phyloP scores from a whole-genome alignment of 2,329 filamentous ascomycete genomes.

The Chrysoporthe deuterocubensis region DNA sequence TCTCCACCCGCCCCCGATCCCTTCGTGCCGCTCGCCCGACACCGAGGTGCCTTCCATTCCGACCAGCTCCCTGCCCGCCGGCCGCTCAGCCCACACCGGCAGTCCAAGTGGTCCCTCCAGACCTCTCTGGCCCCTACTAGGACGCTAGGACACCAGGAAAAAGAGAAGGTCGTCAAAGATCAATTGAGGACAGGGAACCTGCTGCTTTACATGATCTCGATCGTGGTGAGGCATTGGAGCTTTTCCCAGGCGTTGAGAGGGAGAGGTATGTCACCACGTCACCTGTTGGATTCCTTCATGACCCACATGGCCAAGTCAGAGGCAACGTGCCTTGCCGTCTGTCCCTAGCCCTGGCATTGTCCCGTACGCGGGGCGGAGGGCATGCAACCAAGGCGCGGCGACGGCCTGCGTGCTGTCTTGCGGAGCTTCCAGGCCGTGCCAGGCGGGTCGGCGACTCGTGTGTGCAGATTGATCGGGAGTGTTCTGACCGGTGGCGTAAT shows the following conservation, averaged over 20 bases:
- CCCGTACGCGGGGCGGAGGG: constrained; percentile 4
- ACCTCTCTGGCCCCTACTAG: constrained; percentile 14
- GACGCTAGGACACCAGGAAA: constrained; percentile 13
- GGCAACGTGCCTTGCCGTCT: constrained; percentile 15
- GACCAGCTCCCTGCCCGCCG: constrained; percentile 22
- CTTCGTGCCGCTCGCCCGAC: constrained; percentile 37
- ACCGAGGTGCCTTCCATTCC: constrained; percentile 21
- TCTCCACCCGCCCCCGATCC: constrained; percentile 41
- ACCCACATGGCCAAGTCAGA: constrained; percentile 17
- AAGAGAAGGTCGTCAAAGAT: constrained; percentile 22
- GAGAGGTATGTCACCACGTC: constrained; percentile 30
- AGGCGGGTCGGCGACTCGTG: not conserved
- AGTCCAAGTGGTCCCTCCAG: constrained; percentile 7
- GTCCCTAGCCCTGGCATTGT: constrained; percentile 12
- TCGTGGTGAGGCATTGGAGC: constrained; percentile 28
- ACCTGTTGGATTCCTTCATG: not conserved
- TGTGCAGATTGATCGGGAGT: constrained; percentile 12
- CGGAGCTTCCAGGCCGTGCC: not conserved
- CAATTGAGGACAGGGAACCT: constrained; percentile 5
- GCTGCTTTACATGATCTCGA: constrained; percentile 33
- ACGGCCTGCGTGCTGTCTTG: not conserved
- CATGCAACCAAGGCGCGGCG: not conserved
- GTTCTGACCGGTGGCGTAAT: constrained; percentile 36
- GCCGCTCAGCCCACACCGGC: constrained; percentile 18
- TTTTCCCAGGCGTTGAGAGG: constrained; percentile 32